Evolutionary conservation across 768 basidiomycete species (phyloP).

Genomic region (Russula earlei): DNA sequence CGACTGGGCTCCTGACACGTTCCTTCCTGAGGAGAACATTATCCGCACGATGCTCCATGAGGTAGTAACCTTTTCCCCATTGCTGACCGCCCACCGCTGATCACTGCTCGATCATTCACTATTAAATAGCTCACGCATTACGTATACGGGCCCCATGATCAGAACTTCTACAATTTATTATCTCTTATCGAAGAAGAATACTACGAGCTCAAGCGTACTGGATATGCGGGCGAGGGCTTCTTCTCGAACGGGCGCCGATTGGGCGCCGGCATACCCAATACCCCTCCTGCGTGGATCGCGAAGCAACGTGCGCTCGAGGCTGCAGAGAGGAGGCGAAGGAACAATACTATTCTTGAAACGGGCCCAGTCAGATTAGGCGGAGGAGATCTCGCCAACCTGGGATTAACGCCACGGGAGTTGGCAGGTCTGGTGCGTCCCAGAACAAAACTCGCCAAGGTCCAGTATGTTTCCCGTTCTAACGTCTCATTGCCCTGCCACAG

Average conservation of each 20-base stretch:
- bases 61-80: constrained; percentile 30
- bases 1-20: constrained; percentile 53
- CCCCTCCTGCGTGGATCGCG: constrained; percentile 57
- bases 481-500: no score
- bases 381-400: constrained; percentile 29
- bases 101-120: no score
- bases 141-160: constrained; percentile 84
- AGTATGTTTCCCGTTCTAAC: no score
- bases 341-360: constrained; percentile 36
- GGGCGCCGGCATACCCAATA: constrained; percentile 57
- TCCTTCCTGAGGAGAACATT: constrained; percentile 66
- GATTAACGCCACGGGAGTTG: constrained; percentile 57
- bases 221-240: constrained; percentile 91
- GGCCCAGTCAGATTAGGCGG: constrained; percentile 49
- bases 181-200: constrained; percentile 76
- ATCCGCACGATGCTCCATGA: constrained; percentile 87
- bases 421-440: constrained; percentile 55
- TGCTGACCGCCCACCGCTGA: background rate
- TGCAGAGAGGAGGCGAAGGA: constrained; percentile 60
- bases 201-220: constrained; percentile 64
- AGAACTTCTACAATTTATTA: constrained; percentile 68
- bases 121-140: constrained; percentile 93
- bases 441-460: background rate
- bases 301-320: constrained; percentile 63
- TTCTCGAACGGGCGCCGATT: constrained; percentile 62